Evolutionary conservation across 306 rosid genomes (phyloP), one percentile per base, ranked within the genome.

Genomic region (Gillenia trifoliata): DNA sequence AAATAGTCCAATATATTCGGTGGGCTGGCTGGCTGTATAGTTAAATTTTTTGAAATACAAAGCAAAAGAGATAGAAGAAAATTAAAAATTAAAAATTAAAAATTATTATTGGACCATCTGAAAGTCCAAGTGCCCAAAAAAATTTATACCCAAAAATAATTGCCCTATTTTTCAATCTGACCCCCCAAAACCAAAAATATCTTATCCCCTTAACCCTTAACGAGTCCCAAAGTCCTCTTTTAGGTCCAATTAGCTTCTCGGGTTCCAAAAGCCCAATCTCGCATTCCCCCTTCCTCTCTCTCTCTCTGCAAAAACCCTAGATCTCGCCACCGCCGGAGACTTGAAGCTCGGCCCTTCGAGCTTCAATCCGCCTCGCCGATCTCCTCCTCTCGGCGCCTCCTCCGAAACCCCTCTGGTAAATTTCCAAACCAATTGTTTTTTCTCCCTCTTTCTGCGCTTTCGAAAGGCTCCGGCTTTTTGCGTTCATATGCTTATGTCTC

Each of bases 211-310:
- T n/a, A 15, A 52, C 52, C 52, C 50, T 13, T n/a, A 30, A 52
- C 49, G 60, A 54, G 60, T 54, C 60, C 15, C 12, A 54, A 22
- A 57, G 26, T 50, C 55, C 73, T 74, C n/a, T n/a, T 31, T 23
- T 75, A 82, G 95, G 97, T 94, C 99, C 99, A 90, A 86, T 90
- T 87, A 83, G 86, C 81, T 77, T 88, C 77, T 70, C 96, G 96
- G 97, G 97, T 91, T 81, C 43, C 30, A 25, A 77, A 89, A 91
- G 96, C 97, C 97, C 97, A 92, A 94, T 87, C 88, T 83, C 81
- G 67, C 75, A 79, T 83, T 68, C 74, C 45, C 73, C 72, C 78
- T 85, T 63, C 75, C 74, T 25, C 79, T 41, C 66, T 16, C 57
- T 64, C 70, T 5, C 54, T 0, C 38, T 83, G 90, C 81, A 76